These are phyloP conservation scores for Arachis monticola DNA, from an alignment of 331 rosid species.

Conservation along the genomic window DNA sequence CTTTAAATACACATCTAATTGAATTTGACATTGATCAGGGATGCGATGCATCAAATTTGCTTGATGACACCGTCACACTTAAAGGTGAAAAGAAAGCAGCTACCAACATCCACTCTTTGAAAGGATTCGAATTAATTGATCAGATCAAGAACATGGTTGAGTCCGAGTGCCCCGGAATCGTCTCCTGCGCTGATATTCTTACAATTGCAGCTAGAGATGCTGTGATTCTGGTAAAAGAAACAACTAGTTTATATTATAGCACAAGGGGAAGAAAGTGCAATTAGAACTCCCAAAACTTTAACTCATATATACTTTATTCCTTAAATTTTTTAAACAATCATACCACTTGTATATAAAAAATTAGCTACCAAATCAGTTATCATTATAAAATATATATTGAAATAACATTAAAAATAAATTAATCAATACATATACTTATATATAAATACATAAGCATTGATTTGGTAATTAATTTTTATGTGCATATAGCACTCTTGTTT, in stretches of 20 bases:
- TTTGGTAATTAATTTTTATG: no score
- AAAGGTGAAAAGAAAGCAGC: conserved; percentile 83
- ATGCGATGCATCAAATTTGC: conserved; percentile 88
- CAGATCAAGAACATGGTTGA: conserved; percentile 79
- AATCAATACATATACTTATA: no score
- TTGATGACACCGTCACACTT: conserved; percentile 78
- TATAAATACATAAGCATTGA: no score
- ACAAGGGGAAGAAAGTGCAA: no score
- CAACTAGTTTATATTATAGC: not conserved
- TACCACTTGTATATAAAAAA: no score
- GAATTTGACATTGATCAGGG: conserved; percentile 56
- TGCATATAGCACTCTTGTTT: no score
- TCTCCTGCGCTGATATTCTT: conserved; percentile 97
- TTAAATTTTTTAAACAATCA: no score
- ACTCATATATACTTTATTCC: no score
- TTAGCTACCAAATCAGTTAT: no score
- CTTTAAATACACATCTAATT: not conserved
- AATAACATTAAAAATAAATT: no score
- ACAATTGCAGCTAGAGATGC: conserved; percentile 99
- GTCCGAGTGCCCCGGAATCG: conserved; percentile 87
- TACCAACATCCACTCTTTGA: conserved; percentile 61
- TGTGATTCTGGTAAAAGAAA: conserved; percentile 67
- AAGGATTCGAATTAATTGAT: conserved; percentile 70
- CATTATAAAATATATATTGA: no score
- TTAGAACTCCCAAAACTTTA: no score